phyloP scores from a whole-genome alignment of 2,329 filamentous ascomycete genomes.

The Leptodontidium sp. region DNA sequence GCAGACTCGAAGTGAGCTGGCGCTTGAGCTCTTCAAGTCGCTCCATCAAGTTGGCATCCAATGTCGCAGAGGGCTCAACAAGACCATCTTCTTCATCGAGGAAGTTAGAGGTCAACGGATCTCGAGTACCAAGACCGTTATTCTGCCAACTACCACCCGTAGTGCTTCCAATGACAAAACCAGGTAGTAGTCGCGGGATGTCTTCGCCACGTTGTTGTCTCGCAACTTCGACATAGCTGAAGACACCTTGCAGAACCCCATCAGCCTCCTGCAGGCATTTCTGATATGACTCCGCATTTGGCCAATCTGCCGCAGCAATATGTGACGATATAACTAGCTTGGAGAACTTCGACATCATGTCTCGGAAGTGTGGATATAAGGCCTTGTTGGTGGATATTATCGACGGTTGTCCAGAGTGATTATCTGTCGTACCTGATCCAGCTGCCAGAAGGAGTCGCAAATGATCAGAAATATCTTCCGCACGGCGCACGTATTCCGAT shows the following conservation, averaged over 20 bases:
- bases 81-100: slow-evolving; percentile 81
- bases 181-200: slow-evolving; percentile 90
- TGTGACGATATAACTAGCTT: slow-evolving; percentile 98
- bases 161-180: slow-evolving; percentile 87
- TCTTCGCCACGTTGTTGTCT: slow-evolving; percentile 92
- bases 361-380: slow-evolving; percentile 94
- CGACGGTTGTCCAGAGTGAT: slow-evolving; percentile 98
- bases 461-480: slow-evolving; percentile 99
- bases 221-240: slow-evolving; percentile 95
- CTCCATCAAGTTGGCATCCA: slow-evolving; percentile 82
- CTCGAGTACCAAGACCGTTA: slow-evolving; percentile 69
- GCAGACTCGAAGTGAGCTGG: slow-evolving; percentile 84
- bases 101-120: slow-evolving; percentile 82
- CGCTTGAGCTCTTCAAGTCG: slow-evolving; percentile 86
- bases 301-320: slow-evolving; percentile 95
- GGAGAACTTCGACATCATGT: slow-evolving; percentile 99
- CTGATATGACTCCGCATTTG: slow-evolving; percentile 89
- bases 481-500: slow-evolving; percentile 89
- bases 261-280: slow-evolving; percentile 99
- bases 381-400: slow-evolving; percentile 99
- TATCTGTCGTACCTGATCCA: slow-evolving; percentile 96
- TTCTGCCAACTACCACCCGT: slow-evolving; percentile 89
- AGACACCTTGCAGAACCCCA: slow-evolving; percentile 91
- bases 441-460: slow-evolving; percentile 91
- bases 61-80: slow-evolving; percentile 73